A percentile compares a stretch with the other conserved stretches of the same genome.
Conservation (phyloP, 2,329 filamentous ascomycete genomes). For the Talaromyces sp. region DNA sequence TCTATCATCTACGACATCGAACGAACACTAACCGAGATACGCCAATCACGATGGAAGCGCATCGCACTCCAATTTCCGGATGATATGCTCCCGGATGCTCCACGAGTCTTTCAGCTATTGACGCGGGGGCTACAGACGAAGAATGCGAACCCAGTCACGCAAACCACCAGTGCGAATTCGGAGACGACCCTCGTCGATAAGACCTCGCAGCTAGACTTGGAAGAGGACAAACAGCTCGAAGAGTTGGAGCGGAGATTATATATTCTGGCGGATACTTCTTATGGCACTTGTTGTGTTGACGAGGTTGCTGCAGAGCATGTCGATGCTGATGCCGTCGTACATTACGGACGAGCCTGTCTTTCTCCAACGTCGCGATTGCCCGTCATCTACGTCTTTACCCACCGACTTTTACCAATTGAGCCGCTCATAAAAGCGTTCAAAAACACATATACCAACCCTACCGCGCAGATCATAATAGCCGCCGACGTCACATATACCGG, state of each 20-base stretch:
- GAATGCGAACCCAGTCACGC: constrained; percentile 18
- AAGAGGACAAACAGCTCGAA: constrained; percentile 14
- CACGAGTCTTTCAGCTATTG: constrained; percentile 69
- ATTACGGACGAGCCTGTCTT: constrained; percentile 89
- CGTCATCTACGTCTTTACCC: constrained; percentile 87
- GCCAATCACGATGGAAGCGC: constrained; percentile 64
- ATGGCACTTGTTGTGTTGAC: constrained; percentile 94
- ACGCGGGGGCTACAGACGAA: constrained; percentile 47
- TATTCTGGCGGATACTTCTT: constrained; percentile 91
- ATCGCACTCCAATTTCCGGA: constrained; percentile 96
- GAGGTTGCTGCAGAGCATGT: constrained; percentile 95
- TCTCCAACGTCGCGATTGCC: constrained; percentile 84
- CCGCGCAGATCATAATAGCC: constrained; percentile 69
- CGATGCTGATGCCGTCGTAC: constrained; percentile 83
- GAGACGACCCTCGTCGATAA: constrained; percentile 24
- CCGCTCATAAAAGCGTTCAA: constrained; percentile 60
- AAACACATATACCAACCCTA: constrained; percentile 62
- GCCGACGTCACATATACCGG: constrained; percentile 84
- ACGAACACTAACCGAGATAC: constrained; percentile 72
- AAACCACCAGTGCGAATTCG: not conserved
- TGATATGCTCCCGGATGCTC: constrained; percentile 81
- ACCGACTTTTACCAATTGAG: constrained; percentile 62
- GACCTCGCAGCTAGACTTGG: constrained; percentile 26
- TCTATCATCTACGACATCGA: constrained; percentile 76
- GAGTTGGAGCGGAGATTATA: constrained; percentile 54